Evolutionary conservation across 1,284 basidiomycete genomes (phyloP), one percentile per base, ranked within the genome.

Genomic region (Baeospora myosura): DNA sequence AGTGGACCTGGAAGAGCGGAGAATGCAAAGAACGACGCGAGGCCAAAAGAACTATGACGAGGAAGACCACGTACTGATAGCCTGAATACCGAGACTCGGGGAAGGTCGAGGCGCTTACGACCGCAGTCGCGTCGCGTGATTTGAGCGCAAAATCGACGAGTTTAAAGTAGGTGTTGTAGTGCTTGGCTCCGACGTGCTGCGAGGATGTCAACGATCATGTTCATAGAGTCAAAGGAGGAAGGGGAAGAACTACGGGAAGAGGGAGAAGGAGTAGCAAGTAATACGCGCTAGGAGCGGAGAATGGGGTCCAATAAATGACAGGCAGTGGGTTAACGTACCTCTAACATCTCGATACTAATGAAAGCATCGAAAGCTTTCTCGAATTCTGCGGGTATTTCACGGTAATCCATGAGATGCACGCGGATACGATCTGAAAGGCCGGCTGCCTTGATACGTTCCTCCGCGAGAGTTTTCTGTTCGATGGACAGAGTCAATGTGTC

Each of bases 281-380:
- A n/a, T n/a, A n/a, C n/a, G n/a, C n/a, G n/a, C n/a, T n/a, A n/a
- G n/a, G n/a, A n/a, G n/a, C n/a, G n/a, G n/a, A n/a, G n/a, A n/a
- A n/a, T n/a, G n/a, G n/a, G n/a, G n/a, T n/a, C n/a, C n/a, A n/a
- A n/a, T n/a, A n/a, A n/a, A n/a, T n/a, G n/a, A n/a, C n/a, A n/a
- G n/a, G n/a, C n/a, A n/a, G n/a, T 31, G 46, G n/a, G 54, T 57
- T 17, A 18, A 66, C 72, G 44, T 61, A 82, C 74, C 68, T 94
- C 91, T 36, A 94, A 71, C 91, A 95, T 94, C 63, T 94, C 91
- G 48, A 93, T 81, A 53, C 86, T 89, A 37, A 94, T 68, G 50
- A 94, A 88, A 2, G 89, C 82, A 58, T 95, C 91, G 48, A 94
- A 93, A 2, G 78, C 71, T 48, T 84, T 77, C 59, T 83, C 78